Evolutionary conservation across 2,329 filamentous ascomycete genomes (phyloP).

Genomic region (Magnaporthales sp.): DNA sequence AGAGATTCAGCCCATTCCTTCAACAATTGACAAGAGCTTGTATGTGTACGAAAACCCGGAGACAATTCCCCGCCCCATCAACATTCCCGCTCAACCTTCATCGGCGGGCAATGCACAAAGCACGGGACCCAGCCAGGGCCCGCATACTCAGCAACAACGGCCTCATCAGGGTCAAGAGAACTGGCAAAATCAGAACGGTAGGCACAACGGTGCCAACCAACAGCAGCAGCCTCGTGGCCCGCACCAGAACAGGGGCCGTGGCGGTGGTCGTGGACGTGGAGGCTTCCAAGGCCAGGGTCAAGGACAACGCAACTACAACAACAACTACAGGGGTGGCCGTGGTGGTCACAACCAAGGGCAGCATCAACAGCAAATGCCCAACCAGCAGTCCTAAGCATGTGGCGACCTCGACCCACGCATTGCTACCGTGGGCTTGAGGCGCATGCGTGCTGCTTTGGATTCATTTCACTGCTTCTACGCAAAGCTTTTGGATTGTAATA

Average conservation of each 20-base stretch:
- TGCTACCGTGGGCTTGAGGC: background rate
- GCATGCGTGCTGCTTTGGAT: background rate
- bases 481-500: conserved; percentile 15
- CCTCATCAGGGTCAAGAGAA: conserved; percentile 15
- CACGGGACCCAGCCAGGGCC: conserved; percentile 9
- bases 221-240: conserved; percentile 19
- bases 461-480: background rate
- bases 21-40: conserved; percentile 90
- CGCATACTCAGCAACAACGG: conserved; percentile 13
- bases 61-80: conserved; percentile 76
- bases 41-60: conserved; percentile 98
- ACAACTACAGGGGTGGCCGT: conserved; percentile 6
- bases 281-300: conserved; percentile 18
- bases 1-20: conserved; percentile 94
- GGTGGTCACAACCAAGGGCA: conserved; percentile 3
- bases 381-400: background rate
- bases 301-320: conserved; percentile 2
- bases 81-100: conserved; percentile 21
- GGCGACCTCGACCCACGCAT: background rate
- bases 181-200: conserved; percentile 22
- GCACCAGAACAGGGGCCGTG: conserved; percentile 18
- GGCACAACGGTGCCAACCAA: conserved; percentile 17
- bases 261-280: conserved; percentile 16
- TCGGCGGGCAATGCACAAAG: conserved; percentile 18
- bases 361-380: background rate